Base-by-base conservation (phyloP, 2,329 filamentous ascomycete genomes). In the Golovinomyces cichoracearum region DNA sequence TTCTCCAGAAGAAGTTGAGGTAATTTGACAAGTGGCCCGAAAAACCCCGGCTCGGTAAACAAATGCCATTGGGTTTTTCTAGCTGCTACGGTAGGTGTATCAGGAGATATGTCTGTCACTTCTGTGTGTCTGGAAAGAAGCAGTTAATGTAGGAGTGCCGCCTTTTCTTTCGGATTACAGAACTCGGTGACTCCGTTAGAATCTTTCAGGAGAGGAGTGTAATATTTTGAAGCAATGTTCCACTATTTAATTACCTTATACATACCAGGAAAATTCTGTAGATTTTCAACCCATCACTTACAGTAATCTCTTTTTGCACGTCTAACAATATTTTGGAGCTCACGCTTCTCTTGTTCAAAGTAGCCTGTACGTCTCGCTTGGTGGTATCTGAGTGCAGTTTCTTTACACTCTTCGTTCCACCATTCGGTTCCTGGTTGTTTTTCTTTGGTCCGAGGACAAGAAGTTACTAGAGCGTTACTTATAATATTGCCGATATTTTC, bases 61-160 rank as follows among this genome's bases (percentile, higher is more conserved):
- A 17, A 17, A n/a, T 40, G 12, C 35, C 35, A 40, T 17, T 12
- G 38, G 10, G 23, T 42, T 2, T 13, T 9, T 19, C 22, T 45
- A 15, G 25, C 4, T 13, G 42, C 42, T 27, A 45, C 42, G 5
- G 42, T 27, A 5, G 42, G 42, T 27, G 42, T 29, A 27, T 45
- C 42, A 3, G 23, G 23, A 15, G 42, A 25, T 15, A 45, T 27
- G 26, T 45, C 42, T 9, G 42, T 27, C 15, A 25, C 42, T 29
- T 45, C 42, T 29, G 21, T 27, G 15, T 45, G 22, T 45, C 42
- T 13, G 27, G 41, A 45, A 27, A 45, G 41, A 45, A 45, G 41
- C 41, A n/a, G 22, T 45, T 23, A 4, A 19, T 45, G 41, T 29
- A 45, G 42, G 23, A 45, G 42, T 27, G 42, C 22, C 15, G 22